Conservation (phyloP, 345 rosid species). For the Moricandia moricandioides region DNA sequence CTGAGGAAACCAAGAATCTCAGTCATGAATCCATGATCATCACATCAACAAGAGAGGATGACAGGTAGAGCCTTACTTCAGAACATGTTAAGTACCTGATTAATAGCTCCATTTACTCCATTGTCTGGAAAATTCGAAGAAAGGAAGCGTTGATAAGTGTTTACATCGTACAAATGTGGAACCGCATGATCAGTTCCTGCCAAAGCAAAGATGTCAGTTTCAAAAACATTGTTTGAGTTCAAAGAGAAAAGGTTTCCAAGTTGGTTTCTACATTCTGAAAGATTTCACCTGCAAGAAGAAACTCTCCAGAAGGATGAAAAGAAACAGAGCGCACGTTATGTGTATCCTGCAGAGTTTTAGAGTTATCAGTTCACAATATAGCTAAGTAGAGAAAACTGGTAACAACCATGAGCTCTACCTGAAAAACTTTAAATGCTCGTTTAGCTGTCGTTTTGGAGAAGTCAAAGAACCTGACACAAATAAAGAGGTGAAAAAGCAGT, state of each 20-base stretch:
- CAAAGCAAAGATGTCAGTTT: constrained; percentile 17
- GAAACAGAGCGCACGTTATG: constrained; percentile 40
- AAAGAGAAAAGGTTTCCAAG: neutral
- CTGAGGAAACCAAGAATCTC: constrained; percentile 41
- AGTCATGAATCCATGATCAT: constrained; percentile 7
- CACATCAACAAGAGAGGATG: neutral
- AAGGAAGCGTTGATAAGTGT: constrained; percentile 68
- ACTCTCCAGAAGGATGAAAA: neutral
- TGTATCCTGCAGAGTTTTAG: constrained; percentile 56
- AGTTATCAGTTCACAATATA: constrained; percentile 4
- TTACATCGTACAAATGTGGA: constrained; percentile 80
- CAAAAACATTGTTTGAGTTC: neutral
- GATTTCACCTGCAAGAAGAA: constrained; percentile 1
- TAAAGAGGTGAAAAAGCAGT: neutral
- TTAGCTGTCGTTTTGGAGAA: constrained; percentile 82
- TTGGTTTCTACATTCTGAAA: neutral
- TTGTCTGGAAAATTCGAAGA: constrained; percentile 57
- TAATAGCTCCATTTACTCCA: constrained; percentile 68
- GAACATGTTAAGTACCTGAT: constrained; percentile 52
- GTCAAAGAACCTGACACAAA: constrained; percentile 69
- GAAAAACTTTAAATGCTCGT: constrained; percentile 78
- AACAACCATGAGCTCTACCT: constrained; percentile 45
- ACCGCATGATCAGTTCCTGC: constrained; percentile 83
- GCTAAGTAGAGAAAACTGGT: neutral
- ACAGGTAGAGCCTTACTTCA: neutral